Conservation (phyloP, 1,284 basidiomycete species). For the Ceratobasidium theobromae region DNA sequence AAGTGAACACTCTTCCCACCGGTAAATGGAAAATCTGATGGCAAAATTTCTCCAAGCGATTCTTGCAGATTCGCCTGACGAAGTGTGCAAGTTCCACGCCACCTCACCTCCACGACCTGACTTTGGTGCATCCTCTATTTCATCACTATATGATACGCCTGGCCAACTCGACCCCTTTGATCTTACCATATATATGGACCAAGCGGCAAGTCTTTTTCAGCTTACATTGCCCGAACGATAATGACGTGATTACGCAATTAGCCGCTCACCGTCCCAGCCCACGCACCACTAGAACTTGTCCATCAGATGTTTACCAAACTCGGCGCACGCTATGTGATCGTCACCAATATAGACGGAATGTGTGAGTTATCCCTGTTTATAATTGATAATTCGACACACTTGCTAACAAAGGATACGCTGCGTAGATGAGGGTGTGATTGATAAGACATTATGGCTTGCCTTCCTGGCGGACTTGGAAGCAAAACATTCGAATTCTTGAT, state of each 20-base stretch:
- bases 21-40: neutral
- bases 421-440: conserved; percentile 84
- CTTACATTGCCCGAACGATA: conserved; percentile 27
- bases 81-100: conserved; percentile 62
- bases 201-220: conserved; percentile 66
- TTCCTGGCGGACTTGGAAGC: conserved; percentile 53
- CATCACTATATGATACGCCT: conserved; percentile 56
- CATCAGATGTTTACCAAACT: conserved; percentile 92
- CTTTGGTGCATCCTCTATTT: conserved; percentile 55
- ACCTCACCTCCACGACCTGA: conserved; percentile 45
- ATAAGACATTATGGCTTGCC: conserved; percentile 89
- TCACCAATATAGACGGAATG: conserved; percentile 78
- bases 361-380: conserved; percentile 56
- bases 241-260: conserved; percentile 36
- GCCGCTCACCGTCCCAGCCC: conserved; percentile 77
- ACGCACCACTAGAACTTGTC: conserved; percentile 84
- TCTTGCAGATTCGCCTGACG: conserved; percentile 71
- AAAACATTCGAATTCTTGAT: conserved; percentile 10
- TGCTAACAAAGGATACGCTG: conserved; percentile 2
- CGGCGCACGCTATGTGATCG: conserved; percentile 85
- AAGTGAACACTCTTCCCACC: conserved; percentile 40
- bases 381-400: neutral
- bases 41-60: conserved; percentile 52
- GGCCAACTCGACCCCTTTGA: conserved; percentile 67
- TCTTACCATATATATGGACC: conserved; percentile 87